Conservation (phyloP, 2,329 filamentous ascomycete genomes). For the Pseudogymnoascus sp. region DNA sequence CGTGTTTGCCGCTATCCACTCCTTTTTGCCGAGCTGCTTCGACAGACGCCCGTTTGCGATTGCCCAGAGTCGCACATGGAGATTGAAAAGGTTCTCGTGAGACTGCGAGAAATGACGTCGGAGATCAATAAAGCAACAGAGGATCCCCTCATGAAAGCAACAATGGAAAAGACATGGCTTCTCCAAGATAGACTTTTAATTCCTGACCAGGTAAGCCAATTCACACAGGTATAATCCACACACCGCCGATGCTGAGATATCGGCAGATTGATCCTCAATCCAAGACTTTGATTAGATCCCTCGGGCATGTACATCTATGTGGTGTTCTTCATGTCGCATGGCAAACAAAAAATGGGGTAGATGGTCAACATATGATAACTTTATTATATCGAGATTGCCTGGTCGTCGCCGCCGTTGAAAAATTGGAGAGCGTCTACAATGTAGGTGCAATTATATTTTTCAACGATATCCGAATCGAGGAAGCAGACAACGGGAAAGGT, state of each 20-base stretch:
- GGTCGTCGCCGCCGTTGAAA: slow-evolving; percentile 63
- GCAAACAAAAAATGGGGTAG: slow-evolving; percentile 59
- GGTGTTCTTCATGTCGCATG: slow-evolving; percentile 79
- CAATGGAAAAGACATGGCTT: slow-evolving; percentile 74
- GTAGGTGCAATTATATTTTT: slow-evolving; percentile 69
- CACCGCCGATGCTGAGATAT: neutral
- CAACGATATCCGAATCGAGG: slow-evolving; percentile 57
- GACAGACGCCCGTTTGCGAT: slow-evolving; percentile 74
- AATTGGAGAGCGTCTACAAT: slow-evolving; percentile 59
- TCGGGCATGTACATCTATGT: slow-evolving; percentile 75
- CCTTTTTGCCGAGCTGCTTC: slow-evolving; percentile 75
- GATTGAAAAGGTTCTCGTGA: slow-evolving; percentile 64
- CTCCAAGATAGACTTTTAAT: slow-evolving; percentile 77
- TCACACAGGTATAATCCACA: neutral
- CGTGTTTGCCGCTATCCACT: slow-evolving; percentile 86
- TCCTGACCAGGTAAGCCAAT: slow-evolving; percentile 54
- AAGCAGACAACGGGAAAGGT: slow-evolving; percentile 70
- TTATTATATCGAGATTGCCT: slow-evolving; percentile 76
- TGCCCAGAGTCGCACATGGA: slow-evolving; percentile 77
- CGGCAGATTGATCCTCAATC: slow-evolving; percentile 42
- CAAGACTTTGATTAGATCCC: slow-evolving; percentile 63
- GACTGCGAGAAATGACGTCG: slow-evolving; percentile 65
- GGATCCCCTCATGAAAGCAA: slow-evolving; percentile 59
- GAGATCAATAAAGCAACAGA: slow-evolving; percentile 82
- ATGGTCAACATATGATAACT: slow-evolving; percentile 77